phyloP scores from a whole-genome alignment of 495 filamentous ascomycete species.

The Penicillium diatomitis region DNA sequence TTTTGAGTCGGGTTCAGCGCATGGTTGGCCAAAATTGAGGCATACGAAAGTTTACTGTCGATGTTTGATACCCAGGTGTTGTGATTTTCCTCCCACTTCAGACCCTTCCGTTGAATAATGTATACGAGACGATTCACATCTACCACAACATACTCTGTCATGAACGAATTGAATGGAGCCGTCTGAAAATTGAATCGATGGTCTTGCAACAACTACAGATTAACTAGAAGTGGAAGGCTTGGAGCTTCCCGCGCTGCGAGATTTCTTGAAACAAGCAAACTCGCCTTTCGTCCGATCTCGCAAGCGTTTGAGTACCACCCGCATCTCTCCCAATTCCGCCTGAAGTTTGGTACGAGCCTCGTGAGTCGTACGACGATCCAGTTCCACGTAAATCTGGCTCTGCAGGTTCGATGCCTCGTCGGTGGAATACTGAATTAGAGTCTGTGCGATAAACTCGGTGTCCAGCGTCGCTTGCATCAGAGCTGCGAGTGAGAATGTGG shows the following conservation, averaged over 20 bases:
- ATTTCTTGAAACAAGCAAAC: constrained; percentile 70
- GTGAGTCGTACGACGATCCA: constrained; percentile 79
- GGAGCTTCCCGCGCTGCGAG: constrained; percentile 17
- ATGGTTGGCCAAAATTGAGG: constrained; percentile 43
- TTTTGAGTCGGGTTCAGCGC: constrained; percentile 73
- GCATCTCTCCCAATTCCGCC: constrained; percentile 81
- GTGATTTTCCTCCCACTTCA: neutral
- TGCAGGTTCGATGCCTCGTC: constrained; percentile 72
- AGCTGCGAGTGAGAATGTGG: constrained; percentile 61
- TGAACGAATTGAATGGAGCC: neutral
- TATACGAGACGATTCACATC: too few species aligned
- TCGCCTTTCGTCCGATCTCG: constrained; percentile 75
- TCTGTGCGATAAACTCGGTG: constrained; percentile 94
- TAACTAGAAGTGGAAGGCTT: constrained; percentile 10
- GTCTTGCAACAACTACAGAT: neutral
- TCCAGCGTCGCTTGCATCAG: constrained; percentile 96
- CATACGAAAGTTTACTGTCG: neutral
- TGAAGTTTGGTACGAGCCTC: constrained; percentile 71
- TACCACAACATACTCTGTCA: too few species aligned
- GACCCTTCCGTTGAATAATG: too few species aligned
- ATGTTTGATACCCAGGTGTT: constrained; percentile 18
- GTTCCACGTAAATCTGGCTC: constrained; percentile 77
- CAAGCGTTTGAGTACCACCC: constrained; percentile 69
- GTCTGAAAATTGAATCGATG: neutral
- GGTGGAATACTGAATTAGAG: constrained; percentile 75